phyloP scores from a whole-genome alignment of 345 rosid species.

The Viola odorata region DNA sequence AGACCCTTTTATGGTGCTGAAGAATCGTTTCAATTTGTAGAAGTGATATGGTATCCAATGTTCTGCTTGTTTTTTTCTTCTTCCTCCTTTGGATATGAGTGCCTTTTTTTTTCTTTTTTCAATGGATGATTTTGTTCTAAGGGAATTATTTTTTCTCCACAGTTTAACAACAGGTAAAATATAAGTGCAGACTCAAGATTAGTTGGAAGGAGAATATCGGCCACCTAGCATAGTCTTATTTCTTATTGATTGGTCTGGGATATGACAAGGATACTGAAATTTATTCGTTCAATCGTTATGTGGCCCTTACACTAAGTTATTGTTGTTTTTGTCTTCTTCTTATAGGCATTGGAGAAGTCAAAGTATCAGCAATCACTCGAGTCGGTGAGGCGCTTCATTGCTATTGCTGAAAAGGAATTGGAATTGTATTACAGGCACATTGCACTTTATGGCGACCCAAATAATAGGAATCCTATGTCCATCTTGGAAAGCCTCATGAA shows the following conservation, averaged over 20 bases:
- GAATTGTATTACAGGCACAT: constrained; percentile 72
- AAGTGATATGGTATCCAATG: not conserved
- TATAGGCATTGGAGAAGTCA: constrained; percentile 76
- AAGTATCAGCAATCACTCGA: constrained; percentile 91
- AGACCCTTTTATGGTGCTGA: not conserved
- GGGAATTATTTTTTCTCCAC: too few relatives aligned
- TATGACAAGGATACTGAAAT: not conserved
- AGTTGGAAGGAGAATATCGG: not conserved
- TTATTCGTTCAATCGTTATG: not conserved
- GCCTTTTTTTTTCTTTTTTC: not conserved
- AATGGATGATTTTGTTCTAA: too few relatives aligned
- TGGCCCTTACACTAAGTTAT: not conserved
- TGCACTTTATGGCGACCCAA: constrained; percentile 70
- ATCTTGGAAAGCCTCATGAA: constrained; percentile 35
- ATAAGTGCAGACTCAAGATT: not conserved
- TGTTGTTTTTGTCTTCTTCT: constrained; percentile 3
- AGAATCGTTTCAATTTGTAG: not conserved
- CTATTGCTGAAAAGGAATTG: constrained; percentile 70
- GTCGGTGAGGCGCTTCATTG: constrained; percentile 68
- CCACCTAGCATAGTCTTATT: not conserved
- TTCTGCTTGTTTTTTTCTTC: not conserved
- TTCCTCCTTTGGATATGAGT: not conserved
- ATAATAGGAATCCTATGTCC: constrained; percentile 45
- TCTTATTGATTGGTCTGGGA: constrained; percentile 1
- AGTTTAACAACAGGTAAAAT: not conserved